Percentiles rank a stretch among this genome's conserved stretches.
Conservation (phyloP, 169 alveolate species). For the Babesia ovata region DNA sequence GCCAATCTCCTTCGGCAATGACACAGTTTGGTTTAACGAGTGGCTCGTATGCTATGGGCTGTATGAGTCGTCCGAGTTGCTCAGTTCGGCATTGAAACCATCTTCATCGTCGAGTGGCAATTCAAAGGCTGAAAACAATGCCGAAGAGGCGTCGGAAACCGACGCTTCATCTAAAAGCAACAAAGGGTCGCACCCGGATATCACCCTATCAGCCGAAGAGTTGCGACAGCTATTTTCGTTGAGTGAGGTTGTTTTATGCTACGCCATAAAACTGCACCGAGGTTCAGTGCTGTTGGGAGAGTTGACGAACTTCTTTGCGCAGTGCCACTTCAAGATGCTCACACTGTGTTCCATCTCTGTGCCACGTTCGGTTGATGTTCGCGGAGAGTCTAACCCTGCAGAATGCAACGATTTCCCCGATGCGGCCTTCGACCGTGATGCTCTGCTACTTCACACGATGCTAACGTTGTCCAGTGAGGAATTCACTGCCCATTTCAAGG, state of each 20-base stretch:
- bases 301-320: conserved; percentile 13
- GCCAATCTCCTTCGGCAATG: background rate
- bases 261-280: conserved; percentile 33
- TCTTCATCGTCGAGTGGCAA: background rate
- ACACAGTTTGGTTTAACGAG: conserved; percentile 22
- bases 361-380: background rate
- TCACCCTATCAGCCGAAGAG: conserved; percentile 6
- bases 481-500: conserved; percentile 13
- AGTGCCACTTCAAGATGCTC: conserved; percentile 12
- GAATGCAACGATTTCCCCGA: background rate
- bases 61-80: conserved; percentile 5
- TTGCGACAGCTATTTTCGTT: conserved; percentile 6
- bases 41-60: conserved; percentile 36
- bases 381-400: background rate
- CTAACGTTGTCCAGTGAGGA: conserved; percentile 33
- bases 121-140: background rate
- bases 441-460: conserved; percentile 32
- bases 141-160: background rate
- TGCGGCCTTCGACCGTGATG: conserved; percentile 4
- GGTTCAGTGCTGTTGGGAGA: conserved; percentile 26
- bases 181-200: background rate
- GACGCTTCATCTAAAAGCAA: too few relatives aligned
- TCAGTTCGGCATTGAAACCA: background rate
- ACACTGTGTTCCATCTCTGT: conserved; percentile 2
- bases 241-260: conserved; percentile 28